Evolutionary conservation across 345 rosid genomes (phyloP), one percentile per base, ranked within the genome.

Genomic region (Rhizophora mangle): DNA sequence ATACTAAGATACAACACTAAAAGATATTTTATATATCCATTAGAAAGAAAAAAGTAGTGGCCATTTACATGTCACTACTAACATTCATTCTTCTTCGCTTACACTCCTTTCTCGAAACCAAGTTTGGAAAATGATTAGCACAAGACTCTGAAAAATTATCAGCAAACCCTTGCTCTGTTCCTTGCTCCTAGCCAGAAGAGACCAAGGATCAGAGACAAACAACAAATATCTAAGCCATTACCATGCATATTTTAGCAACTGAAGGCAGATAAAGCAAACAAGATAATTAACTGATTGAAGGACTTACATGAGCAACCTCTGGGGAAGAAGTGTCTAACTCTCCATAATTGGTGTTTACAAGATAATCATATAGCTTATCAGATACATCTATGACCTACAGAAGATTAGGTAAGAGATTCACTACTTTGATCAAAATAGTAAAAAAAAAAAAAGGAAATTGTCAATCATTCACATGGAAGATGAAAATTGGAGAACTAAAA

Each of bases 321-420:
- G 80, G 62, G 59, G 83, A 68, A 65, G 69, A 68, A 71, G 27
- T 58, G 64, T 73, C 79, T 52, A 71, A 68, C 53, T 85, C 89
- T 70, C 78, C 78, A 76, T 85, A 88, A 66, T 83, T 80, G 57
- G 65, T 73, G 29, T 64, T 80, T 64, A 78, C 77, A 47, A 92
- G 85, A 76, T 82, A 84, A 70, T 74, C 79, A 68, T 73, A 87
- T 52, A 88, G 85, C 71, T 63, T 68, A 68, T 87, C 87, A 65
- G 96, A 82, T 75, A 92, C 68, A 82, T 95, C 96, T 65, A 78
- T 54, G 69, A 87, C 80, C 97, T 95, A 75, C 31, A 60, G 29
- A 68, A 75, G 39, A 72, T 19, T 18, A 15, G 15, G 32, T 19
- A 16, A 27, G 32, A 26, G 6, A 49, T 7, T 0, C 29, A 6